Percentiles rank a stretch among this genome's conserved stretches.
Conservation (phyloP, 192 early-diverging fungal species). For the Spinellus fusiger region DNA sequence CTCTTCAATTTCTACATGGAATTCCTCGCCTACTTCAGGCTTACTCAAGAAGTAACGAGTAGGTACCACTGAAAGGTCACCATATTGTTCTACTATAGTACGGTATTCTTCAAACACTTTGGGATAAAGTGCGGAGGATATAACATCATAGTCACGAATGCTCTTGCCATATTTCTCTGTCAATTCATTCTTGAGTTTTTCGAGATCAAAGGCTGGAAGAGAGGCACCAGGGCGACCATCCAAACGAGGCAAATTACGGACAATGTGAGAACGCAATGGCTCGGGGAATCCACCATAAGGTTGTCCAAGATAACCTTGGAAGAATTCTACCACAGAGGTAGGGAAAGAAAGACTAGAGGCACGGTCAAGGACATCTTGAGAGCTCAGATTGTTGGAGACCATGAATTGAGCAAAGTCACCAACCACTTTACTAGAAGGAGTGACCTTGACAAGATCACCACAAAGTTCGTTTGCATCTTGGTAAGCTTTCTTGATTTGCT, state of each 20-base stretch:
- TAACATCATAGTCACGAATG: constrained; percentile 84
- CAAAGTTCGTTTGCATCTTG: constrained; percentile 85
- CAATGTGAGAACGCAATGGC: constrained; percentile 75
- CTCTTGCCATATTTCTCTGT: constrained; percentile 74
- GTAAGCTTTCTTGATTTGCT: constrained; percentile 90
- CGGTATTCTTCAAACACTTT: constrained; percentile 88
- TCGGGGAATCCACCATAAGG: constrained; percentile 95
- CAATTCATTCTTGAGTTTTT: constrained; percentile 62
- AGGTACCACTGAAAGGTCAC: constrained; percentile 84
- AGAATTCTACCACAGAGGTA: constrained; percentile 91
- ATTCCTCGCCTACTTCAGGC: constrained; percentile 83
- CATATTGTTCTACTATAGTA: constrained; percentile 64
- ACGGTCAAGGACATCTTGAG: constrained; percentile 68
- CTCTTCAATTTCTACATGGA: constrained; percentile 77
- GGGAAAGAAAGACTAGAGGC: constrained; percentile 88
- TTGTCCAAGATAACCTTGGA: constrained; percentile 92
- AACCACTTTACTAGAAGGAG: constrained; percentile 96
- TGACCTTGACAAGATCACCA: constrained; percentile 97
- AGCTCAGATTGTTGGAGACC: constrained; percentile 81
- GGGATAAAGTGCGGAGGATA: constrained; percentile 88
- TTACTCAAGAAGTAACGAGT: constrained; percentile 88
- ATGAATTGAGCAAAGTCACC: constrained; percentile 98
- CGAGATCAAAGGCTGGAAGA: constrained; percentile 76
- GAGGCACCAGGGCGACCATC: constrained; percentile 81
- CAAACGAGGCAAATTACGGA: constrained; percentile 69